Percentiles rank a stretch among this genome's conserved stretches.
Evolutionary conservation across 2,329 filamentous ascomycete species (phyloP).

Genomic region (Beauveria scarabaeidicola): DNA sequence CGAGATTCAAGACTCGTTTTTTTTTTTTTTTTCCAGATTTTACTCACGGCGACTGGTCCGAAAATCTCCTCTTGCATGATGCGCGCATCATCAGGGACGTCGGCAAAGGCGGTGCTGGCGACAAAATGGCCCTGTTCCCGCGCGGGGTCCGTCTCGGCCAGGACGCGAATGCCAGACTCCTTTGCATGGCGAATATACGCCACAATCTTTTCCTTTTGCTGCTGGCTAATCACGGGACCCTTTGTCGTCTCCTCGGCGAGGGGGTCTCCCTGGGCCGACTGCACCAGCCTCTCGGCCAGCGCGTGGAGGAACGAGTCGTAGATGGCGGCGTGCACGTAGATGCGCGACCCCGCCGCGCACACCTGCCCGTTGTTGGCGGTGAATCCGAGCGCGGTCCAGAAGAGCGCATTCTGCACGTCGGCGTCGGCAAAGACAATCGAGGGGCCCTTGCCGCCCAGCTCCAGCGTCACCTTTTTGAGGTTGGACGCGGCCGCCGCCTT

Average conservation of each 20-base stretch:
- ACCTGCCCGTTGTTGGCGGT: conserved; percentile 47
- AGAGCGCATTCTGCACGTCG: conserved; percentile 30
- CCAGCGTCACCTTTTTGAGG: conserved; percentile 50
- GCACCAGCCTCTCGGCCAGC: conserved; percentile 48
- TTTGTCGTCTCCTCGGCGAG: conserved; percentile 24
- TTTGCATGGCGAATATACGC: conserved; percentile 39
- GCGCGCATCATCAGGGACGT: conserved; percentile 18
- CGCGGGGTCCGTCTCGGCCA: background rate
- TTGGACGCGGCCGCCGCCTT: conserved; percentile 50
- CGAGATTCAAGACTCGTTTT: too few relatives aligned
- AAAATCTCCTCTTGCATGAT: conserved; percentile 25
- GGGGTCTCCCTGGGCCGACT: conserved; percentile 26
- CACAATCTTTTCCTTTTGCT: conserved; percentile 55
- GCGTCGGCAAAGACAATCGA: conserved; percentile 52
- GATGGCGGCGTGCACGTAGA: conserved; percentile 48
- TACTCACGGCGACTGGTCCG: conserved; percentile 21
- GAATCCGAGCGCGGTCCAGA: conserved; percentile 12
- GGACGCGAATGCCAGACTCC: conserved; percentile 7
- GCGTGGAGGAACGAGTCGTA: conserved; percentile 50
- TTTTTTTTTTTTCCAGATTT: too few relatives aligned
- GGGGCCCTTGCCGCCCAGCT: conserved; percentile 53
- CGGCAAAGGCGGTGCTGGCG: conserved; percentile 22
- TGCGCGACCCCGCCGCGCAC: conserved; percentile 50
- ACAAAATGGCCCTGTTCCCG: conserved; percentile 20
- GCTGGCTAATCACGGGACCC: conserved; percentile 43